Percentiles rank a stretch among this genome's conserved stretches.
Evolutionary conservation across 371 early-diverging fungal genomes (phyloP).

Genomic region (Pancytospora philotis): DNA sequence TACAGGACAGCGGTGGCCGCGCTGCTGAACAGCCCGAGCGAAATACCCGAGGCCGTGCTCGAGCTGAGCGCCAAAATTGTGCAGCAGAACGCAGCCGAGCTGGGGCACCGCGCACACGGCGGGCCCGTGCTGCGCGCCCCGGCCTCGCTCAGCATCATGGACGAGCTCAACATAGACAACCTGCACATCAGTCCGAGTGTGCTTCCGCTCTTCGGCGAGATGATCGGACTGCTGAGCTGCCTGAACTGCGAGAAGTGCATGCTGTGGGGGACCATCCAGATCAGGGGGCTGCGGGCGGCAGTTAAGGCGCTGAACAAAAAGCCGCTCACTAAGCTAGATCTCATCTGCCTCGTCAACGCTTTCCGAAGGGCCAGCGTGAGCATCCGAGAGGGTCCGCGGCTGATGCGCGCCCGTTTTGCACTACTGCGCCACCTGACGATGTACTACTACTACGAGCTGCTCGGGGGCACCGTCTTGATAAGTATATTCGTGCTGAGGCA

Average conservation of each 20-base stretch:
- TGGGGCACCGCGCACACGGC: background rate
- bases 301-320: constrained; percentile 67
- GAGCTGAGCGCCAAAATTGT: background rate
- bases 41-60: background rate
- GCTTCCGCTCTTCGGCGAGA: constrained; percentile 17
- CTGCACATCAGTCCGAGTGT: background rate
- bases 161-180: background rate
- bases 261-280: constrained; percentile 80
- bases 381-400: background rate
- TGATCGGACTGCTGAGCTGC: constrained; percentile 72
- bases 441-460: no score
- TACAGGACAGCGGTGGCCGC: constrained; percentile 22
- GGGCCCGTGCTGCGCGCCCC: no score
- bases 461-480: no score
- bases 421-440: no score
- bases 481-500: no score
- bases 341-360: constrained; percentile 31
- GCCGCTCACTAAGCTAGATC: constrained; percentile 17
- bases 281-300: constrained; percentile 69
- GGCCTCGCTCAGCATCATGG: background rate
- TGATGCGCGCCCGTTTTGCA: constrained; percentile 5
- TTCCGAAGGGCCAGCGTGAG: constrained; percentile 29
- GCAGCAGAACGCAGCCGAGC: background rate
- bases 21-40: background rate
- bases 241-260: constrained; percentile 91